Conservation (phyloP, 1,284 basidiomycete genomes). For the Entoloma clypeatum region DNA sequence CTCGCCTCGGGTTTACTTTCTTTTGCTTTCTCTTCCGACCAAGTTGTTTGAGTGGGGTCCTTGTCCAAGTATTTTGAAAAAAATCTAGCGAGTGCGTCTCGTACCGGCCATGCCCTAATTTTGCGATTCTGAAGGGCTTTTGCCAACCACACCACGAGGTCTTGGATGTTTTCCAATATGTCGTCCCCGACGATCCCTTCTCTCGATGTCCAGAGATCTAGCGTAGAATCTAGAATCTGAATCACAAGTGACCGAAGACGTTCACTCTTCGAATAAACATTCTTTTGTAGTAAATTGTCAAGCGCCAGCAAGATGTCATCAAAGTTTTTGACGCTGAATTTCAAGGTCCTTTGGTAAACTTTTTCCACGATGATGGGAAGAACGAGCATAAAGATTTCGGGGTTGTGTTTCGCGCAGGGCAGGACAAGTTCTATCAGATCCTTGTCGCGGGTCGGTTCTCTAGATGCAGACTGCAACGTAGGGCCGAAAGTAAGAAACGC, state of each 20-base stretch:
- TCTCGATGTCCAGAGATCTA: constrained; percentile 54
- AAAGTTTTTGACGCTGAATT: constrained; percentile 48
- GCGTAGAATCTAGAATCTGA: constrained; percentile 64
- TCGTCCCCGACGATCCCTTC: constrained; percentile 34
- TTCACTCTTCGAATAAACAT: constrained; percentile 57
- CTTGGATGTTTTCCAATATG: constrained; percentile 42
- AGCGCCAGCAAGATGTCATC: constrained; percentile 54
- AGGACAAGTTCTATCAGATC: constrained; percentile 60
- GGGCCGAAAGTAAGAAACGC: constrained; percentile 54
- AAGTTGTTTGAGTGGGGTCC: constrained; percentile 57
- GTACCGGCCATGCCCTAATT: constrained; percentile 62
- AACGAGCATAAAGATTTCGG: constrained; percentile 53
- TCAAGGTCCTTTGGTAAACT: constrained; percentile 51
- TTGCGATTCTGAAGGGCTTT: constrained; percentile 39
- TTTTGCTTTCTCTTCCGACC: constrained; percentile 33
- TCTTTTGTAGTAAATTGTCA: constrained; percentile 48
- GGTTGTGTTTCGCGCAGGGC: constrained; percentile 38
- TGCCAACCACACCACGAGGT: constrained; percentile 54
- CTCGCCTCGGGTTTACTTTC: constrained; percentile 25
- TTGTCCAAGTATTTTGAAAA: constrained; percentile 59
- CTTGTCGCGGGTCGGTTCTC: constrained; percentile 59
- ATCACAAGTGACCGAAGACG: constrained; percentile 52
- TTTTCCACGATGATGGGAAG: constrained; percentile 56
- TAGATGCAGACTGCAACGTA: constrained; percentile 54
- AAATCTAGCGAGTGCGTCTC: constrained; percentile 65